Percentiles rank a stretch among this genome's conserved stretches.
Conservation (phyloP, 75 land plant genomes). For the Cupressus sempervirens region DNA sequence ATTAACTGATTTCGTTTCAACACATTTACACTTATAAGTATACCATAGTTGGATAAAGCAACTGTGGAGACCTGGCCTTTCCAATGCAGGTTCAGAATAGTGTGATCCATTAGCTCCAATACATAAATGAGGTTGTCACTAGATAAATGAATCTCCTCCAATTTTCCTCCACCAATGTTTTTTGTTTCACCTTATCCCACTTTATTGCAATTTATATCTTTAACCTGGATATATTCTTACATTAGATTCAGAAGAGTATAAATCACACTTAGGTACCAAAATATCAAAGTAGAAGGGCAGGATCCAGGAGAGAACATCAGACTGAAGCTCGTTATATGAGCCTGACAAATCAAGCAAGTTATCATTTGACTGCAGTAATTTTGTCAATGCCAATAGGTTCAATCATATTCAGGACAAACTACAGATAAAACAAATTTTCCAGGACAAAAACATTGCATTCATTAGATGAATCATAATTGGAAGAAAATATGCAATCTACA, state of each 20-base stretch:
- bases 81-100: neutral
- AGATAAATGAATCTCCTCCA: neutral
- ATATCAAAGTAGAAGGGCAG: neutral
- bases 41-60: neutral
- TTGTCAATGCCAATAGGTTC: neutral
- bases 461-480: neutral
- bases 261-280: neutral
- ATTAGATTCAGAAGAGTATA: neutral
- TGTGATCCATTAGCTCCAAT: neutral
- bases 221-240: neutral
- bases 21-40: neutral
- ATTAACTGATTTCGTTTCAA: neutral
- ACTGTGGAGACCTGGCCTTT: neutral
- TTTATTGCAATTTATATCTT: no score
- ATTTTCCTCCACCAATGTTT: neutral
- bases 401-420: neutral
- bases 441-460: neutral
- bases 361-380: neutral
- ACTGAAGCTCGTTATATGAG: neutral
- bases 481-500: neutral
- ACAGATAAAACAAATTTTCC: neutral
- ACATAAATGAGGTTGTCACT: neutral
- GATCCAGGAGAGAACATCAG: neutral
- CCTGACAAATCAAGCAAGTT: neutral
- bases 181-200: no score